phyloP scores from a whole-genome alignment of 345 rosid species.

The Mallotus nudiflorus region DNA sequence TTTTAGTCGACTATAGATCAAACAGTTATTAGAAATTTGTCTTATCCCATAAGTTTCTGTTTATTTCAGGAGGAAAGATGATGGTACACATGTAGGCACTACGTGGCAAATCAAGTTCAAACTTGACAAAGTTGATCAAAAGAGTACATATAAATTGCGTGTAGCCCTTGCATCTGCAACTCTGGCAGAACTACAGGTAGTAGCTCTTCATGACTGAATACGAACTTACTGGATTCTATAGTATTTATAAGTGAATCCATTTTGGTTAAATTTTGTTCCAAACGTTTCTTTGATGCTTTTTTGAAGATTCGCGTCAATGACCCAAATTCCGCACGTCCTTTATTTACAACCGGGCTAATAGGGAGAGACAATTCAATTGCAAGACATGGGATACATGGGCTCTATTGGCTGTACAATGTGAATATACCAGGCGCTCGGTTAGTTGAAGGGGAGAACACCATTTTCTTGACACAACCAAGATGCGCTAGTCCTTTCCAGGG shows the following conservation, averaged over 20 bases:
- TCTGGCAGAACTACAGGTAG: conserved; percentile 32
- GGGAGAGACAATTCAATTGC: conserved; percentile 35
- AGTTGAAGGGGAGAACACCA: conserved; percentile 22
- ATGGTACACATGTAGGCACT: conserved; percentile 39
- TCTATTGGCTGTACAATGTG: conserved; percentile 26
- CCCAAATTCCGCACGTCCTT: background rate
- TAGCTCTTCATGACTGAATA: background rate
- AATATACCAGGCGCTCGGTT: conserved; percentile 13
- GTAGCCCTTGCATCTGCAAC: conserved; percentile 33
- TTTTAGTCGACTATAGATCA: background rate
- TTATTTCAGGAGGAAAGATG: conserved; percentile 38
- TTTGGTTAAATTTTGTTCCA: background rate
- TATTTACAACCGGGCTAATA: conserved; percentile 27
- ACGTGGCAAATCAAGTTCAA: conserved; percentile 32
- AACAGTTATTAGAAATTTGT: background rate
- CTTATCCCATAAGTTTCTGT: background rate
- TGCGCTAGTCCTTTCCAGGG: conserved; percentile 28
- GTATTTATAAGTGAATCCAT: background rate
- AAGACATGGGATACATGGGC: conserved; percentile 34
- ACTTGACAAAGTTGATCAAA: conserved; percentile 20
- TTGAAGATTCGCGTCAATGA: conserved; percentile 28
- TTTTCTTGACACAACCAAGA: conserved; percentile 23
- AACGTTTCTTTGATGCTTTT: background rate
- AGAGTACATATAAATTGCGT: conserved; percentile 15
- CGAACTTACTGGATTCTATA: background rate